These are phyloP conservation scores for Saccharomyces kudriavzevii DNA, from an alignment of 805 yeast genomes.

Conservation along the genomic window DNA sequence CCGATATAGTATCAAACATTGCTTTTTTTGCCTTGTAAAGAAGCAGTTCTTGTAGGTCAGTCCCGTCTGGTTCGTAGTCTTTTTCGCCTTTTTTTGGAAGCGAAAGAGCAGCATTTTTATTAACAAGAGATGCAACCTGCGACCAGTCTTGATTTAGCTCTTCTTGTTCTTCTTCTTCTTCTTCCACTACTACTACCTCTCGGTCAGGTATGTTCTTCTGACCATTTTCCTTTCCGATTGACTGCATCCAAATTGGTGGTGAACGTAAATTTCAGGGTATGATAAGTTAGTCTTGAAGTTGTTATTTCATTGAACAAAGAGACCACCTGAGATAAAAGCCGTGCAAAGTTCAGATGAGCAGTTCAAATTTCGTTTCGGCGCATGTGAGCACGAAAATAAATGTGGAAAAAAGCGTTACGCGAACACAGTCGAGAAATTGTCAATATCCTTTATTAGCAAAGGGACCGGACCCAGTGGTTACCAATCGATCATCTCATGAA, in stretches of 20 bases:
- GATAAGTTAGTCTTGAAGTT: not conserved
- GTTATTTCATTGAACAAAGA: not conserved
- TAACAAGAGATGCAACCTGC: conserved; percentile 25
- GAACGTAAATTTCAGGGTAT: not conserved
- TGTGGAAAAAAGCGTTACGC: not conserved
- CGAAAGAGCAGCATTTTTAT: conserved; percentile 12
- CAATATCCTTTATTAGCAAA: not conserved
- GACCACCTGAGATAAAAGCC: not conserved
- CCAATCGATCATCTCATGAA: not conserved
- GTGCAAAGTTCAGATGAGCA: not conserved
- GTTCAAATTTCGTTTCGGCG: not conserved
- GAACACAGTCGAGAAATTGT: not conserved
- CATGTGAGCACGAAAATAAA: not conserved
- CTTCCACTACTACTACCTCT: conserved; percentile 5
- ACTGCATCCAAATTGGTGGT: not conserved
- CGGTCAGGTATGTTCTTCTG: not conserved
- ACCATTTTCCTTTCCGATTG: not conserved
- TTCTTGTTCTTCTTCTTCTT: conserved; percentile 30
- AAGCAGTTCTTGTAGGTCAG: conserved; percentile 40
- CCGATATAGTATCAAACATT: conserved; percentile 62
- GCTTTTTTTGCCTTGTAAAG: conserved; percentile 51
- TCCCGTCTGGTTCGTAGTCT: conserved; percentile 79
- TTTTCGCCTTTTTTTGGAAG: conserved; percentile 75
- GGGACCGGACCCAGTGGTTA: too few relatives aligned
- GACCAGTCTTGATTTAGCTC: conserved; percentile 53